These are phyloP conservation scores for Phylloporus arenicola DNA, from an alignment of 768 basidiomycete genomes.

Conservation along the genomic window DNA sequence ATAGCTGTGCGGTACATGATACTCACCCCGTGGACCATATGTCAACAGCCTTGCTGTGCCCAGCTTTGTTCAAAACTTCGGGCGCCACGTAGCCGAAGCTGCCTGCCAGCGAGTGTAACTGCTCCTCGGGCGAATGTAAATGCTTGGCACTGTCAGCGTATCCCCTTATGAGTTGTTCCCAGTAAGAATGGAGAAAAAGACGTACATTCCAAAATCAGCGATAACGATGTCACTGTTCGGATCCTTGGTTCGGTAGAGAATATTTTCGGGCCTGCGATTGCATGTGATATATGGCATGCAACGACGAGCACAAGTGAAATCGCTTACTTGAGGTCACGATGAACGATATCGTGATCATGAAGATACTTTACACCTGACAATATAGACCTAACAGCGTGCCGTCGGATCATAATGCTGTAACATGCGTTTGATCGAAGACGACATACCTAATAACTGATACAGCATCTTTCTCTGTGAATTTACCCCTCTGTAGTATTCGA, in stretches of 20 bases:
- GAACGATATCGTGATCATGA: constrained; percentile 90
- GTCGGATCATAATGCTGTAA: background rate
- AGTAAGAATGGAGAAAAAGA: constrained; percentile 4
- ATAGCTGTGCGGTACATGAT: background rate
- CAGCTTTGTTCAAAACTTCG: constrained; percentile 73
- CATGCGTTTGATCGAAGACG: background rate
- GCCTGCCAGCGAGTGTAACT: constrained; percentile 67
- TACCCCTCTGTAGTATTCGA: constrained; percentile 76
- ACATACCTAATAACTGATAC: constrained; percentile 67
- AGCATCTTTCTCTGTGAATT: constrained; percentile 92
- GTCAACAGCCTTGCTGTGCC: constrained; percentile 90
- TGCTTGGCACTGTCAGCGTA: constrained; percentile 67
- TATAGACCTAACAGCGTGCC: constrained; percentile 52
- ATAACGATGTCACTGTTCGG: constrained; percentile 85
- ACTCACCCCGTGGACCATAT: constrained; percentile 88
- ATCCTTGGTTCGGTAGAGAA: constrained; percentile 79
- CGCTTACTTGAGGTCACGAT: constrained; percentile 86
- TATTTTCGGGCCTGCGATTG: constrained; percentile 79
- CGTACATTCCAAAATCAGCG: constrained; percentile 95
- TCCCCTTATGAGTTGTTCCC: background rate
- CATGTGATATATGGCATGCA: background rate
- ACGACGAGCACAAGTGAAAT: background rate
- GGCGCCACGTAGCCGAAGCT: constrained; percentile 91
- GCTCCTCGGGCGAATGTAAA: constrained; percentile 64
- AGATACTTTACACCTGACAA: constrained; percentile 85